A percentile compares a stretch with the other conserved stretches of the same genome.
phyloP scores from a whole-genome alignment of 169 alveolate genomes.

The Sarcocystis neurona region DNA sequence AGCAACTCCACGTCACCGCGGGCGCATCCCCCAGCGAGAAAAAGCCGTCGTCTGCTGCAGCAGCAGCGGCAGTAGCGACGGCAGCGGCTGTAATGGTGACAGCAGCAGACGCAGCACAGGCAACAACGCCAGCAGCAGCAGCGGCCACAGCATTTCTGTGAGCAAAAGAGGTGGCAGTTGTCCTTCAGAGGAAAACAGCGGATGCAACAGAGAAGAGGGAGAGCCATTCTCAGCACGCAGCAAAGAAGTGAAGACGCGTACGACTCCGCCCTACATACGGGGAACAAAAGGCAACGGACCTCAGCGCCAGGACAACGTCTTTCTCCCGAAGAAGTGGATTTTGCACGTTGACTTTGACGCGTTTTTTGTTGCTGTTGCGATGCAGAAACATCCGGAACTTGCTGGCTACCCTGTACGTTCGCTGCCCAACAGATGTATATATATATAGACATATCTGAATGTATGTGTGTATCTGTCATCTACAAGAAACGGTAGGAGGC shows the following conservation, averaged over 20 bases:
- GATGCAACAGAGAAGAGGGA: background rate
- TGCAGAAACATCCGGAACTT: conserved; percentile 45
- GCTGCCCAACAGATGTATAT: background rate
- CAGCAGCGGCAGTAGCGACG: background rate
- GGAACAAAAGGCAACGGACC: background rate
- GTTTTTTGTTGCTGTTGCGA: conserved; percentile 64
- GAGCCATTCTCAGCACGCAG: too few relatives aligned
- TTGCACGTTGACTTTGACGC: conserved; percentile 65
- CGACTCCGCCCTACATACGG: background rate
- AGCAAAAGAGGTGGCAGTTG: too few relatives aligned
- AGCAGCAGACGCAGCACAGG: conserved; percentile 13
- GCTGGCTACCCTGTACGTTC: conserved; percentile 43
- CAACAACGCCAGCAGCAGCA: conserved; percentile 27
- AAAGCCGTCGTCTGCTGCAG: conserved; percentile 13
- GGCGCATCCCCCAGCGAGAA: conserved; percentile 23
- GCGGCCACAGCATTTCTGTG: too few relatives aligned
- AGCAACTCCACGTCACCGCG: too few relatives aligned
- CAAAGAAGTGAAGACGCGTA: too few relatives aligned
- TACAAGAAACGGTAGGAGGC: too few relatives aligned
- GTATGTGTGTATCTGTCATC: background rate
- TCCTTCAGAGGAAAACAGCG: too few relatives aligned
- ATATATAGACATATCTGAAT: too few relatives aligned
- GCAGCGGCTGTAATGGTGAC: background rate
- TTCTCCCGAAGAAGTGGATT: too few relatives aligned
- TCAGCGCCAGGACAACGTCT: too few relatives aligned